phyloP scores from a whole-genome alignment of 2,329 filamentous ascomycete species.

The Fusarium nygamai region DNA sequence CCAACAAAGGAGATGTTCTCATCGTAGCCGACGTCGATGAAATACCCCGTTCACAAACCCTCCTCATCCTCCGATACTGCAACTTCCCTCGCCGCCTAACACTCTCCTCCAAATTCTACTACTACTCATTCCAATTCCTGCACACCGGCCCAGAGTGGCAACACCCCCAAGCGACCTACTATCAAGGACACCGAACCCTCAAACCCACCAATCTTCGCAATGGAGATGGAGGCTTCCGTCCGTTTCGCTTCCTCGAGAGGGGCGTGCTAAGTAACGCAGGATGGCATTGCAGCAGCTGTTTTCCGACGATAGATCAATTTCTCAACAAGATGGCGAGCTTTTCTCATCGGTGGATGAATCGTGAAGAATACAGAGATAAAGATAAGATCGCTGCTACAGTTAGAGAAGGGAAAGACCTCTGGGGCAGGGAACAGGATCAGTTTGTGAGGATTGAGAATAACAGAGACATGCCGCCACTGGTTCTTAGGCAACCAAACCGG shows the following conservation, averaged over 20 bases:
- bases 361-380: conserved; percentile 57
- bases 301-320: conserved; percentile 64
- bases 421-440: conserved; percentile 59
- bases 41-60: conserved; percentile 62
- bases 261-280: conserved; percentile 58
- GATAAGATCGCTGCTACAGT: conserved; percentile 62
- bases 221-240: conserved; percentile 53
- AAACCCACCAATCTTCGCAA: conserved; percentile 64
- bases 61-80: conserved; percentile 61
- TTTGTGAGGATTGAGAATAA: conserved; percentile 62
- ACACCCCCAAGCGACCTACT: conserved; percentile 69
- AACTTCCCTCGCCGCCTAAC: conserved; percentile 62
- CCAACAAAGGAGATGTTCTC: conserved; percentile 62
- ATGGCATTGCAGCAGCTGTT: conserved; percentile 72
- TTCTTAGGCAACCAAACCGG: conserved; percentile 51
- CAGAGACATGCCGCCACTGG: conserved; percentile 60
- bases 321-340: conserved; percentile 66
- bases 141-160: conserved; percentile 55
- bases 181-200: conserved; percentile 56
- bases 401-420: conserved; percentile 63
- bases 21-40: conserved; percentile 70
- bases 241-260: conserved; percentile 53
- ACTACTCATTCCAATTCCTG: conserved; percentile 66
- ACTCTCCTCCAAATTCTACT: conserved; percentile 62
- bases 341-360: conserved; percentile 64